Conservation (phyloP, 495 filamentous ascomycete species). For the Trichocladium antarcticum region DNA sequence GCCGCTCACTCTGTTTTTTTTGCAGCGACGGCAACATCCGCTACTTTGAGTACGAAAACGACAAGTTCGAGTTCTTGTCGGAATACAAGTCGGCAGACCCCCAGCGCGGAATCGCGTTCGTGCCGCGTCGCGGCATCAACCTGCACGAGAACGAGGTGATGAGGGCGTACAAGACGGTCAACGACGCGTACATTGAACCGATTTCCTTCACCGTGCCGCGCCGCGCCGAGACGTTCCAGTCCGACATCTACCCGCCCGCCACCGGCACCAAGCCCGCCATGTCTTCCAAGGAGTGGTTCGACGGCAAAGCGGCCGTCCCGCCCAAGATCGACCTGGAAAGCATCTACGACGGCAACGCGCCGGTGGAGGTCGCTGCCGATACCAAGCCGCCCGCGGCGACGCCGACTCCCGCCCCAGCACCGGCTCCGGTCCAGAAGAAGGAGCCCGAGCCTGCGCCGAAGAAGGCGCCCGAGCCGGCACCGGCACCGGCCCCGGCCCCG, state of each 20-base stretch:
- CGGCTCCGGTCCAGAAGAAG: conserved; percentile 44
- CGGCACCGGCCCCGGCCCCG: conserved; percentile 30
- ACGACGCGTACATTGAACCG: conserved; percentile 86
- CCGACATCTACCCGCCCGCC: conserved; percentile 87
- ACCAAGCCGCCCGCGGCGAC: conserved; percentile 49
- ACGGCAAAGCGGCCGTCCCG: conserved; percentile 69
- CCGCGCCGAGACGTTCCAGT: conserved; percentile 92
- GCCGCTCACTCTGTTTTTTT: not conserved
- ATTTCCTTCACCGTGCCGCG: conserved; percentile 96
- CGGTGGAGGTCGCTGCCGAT: conserved; percentile 60
- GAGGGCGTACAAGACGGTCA: conserved; percentile 92
- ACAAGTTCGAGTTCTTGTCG: conserved; percentile 92
- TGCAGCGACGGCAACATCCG: conserved; percentile 91
- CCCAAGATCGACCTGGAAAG: conserved; percentile 88
- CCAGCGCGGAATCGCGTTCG: conserved; percentile 86
- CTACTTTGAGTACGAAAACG: conserved; percentile 93
- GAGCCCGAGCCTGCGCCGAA: conserved; percentile 46
- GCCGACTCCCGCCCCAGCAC: conserved; percentile 38
- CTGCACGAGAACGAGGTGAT: conserved; percentile 95
- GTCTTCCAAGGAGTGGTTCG: conserved; percentile 71
- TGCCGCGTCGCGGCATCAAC: conserved; percentile 91
- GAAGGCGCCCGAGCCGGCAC: conserved; percentile 46
- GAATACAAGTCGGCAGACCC: conserved; percentile 94
- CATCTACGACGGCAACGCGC: conserved; percentile 71
- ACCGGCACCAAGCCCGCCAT: conserved; percentile 67